Conservation (phyloP, 345 rosid species). For the Pelargonium nanum region DNA sequence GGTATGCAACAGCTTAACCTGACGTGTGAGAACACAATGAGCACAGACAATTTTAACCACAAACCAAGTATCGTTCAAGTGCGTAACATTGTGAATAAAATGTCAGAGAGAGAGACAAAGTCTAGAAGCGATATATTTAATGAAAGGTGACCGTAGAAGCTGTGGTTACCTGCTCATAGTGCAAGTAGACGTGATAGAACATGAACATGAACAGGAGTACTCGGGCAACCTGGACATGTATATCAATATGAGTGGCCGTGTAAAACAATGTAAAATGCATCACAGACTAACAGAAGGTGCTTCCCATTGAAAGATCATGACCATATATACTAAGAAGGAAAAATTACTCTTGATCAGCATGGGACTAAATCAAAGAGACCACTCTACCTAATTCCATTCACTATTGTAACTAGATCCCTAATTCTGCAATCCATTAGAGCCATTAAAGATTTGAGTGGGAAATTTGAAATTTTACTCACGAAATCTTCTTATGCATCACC, state of each 20-base stretch:
- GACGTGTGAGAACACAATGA: neutral
- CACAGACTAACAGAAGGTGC: no score
- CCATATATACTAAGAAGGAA: no score
- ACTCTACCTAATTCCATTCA: no score
- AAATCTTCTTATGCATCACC: no score
- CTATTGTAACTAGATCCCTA: no score
- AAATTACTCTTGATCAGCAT: no score
- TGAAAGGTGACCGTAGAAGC: neutral
- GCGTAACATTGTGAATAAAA: neutral
- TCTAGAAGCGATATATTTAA: neutral
- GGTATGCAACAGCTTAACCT: constrained; percentile 31
- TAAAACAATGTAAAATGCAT: neutral
- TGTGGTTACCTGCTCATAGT: constrained; percentile 33
- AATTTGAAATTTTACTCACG: neutral
- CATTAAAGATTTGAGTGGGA: neutral
- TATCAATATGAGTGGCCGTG: neutral
- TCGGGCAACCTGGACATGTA: constrained; percentile 39
- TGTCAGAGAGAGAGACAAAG: neutral
- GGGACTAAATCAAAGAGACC: no score
- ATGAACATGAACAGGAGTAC: constrained; percentile 38
- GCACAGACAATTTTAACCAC: neutral
- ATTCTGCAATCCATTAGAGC: no score
- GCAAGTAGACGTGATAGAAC: constrained; percentile 42
- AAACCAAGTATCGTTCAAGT: neutral
- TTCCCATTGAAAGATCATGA: no score